Base-by-base conservation (phyloP, 2,329 filamentous ascomycete species). In the Fusarium begoniae region DNA sequence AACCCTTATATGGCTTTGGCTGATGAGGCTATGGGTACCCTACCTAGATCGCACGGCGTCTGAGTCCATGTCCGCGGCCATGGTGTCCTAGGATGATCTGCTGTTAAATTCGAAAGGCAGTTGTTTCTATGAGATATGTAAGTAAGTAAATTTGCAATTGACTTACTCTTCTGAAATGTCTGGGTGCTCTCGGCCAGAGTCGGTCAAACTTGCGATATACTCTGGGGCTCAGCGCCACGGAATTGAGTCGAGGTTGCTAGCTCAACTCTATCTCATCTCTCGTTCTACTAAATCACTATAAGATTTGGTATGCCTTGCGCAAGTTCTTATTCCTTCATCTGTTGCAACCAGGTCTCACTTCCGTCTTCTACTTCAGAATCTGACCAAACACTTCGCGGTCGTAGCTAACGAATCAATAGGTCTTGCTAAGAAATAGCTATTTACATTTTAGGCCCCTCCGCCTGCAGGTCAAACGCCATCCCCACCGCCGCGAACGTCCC, bases 201-300 rank as follows among this genome's bases (percentile, higher is more conserved):
- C 43, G 17, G 43, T 9, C 11, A 7, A 24, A 44, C 43, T 44
- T 6, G 10, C 2, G 43, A 24, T 26, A 18, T 18, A 26, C 43
- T 44, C 15, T 44, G 4, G 22, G 7, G 0, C 7, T 24, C 41
- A 24, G 41, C n/a, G 11, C n/a, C n/a, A 44, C 43, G 43, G 43
- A 6, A 44, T 4, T 8, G 6, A 17, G n/a, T 8, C 15, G 15
- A 18, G 6, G 5, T 24, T 18, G 43, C 18, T 17, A 7, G 2
- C 6, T 44, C 15, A 18, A 26, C 6, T 13, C 15, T 44, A 44
- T 18, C 4, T 9, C n/a, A 24, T 8, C 5, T 11, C 7, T 13
- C n/a, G 5, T 8, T 2, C 5, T 7, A 24, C 11, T 17, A 5
- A 24, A 0, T 17, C 0, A 1, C 22, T 10, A 9, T 17, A 43